phyloP scores from a whole-genome alignment of 495 filamentous ascomycete species.

The Jackrogersella multiformis region DNA sequence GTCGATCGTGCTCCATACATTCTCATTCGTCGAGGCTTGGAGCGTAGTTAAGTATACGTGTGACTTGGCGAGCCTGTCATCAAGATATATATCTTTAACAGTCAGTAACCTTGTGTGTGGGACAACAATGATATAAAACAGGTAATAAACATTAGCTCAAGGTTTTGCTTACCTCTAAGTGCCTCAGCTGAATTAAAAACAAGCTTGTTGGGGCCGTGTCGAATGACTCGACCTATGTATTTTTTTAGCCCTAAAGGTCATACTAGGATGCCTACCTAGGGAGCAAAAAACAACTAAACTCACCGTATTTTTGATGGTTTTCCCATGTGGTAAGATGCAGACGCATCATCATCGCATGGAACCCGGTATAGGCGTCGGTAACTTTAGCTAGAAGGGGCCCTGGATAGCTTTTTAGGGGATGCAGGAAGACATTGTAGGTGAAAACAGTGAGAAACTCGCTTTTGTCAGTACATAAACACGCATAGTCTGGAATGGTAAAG shows the following conservation, averaged over 20 bases:
- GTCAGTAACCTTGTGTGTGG: too few species aligned
- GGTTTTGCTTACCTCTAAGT: constrained; percentile 49
- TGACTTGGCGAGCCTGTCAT: too few species aligned
- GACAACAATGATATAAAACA: constrained; percentile 38
- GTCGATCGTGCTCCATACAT: too few species aligned
- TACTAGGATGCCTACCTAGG: too few species aligned
- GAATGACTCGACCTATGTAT: constrained; percentile 46
- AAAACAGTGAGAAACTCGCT: too few species aligned
- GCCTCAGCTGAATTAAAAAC: constrained; percentile 55
- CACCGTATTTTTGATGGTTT: constrained; percentile 54
- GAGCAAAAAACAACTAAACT: too few species aligned
- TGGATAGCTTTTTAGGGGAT: constrained; percentile 55
- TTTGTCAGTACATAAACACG: too few species aligned
- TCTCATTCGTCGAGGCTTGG: too few species aligned
- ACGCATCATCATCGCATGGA: constrained; percentile 52
- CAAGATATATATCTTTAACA: too few species aligned
- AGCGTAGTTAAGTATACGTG: too few species aligned
- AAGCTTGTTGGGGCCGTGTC: constrained; percentile 60
- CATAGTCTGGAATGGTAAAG: too few species aligned
- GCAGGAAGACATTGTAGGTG: constrained; percentile 40
- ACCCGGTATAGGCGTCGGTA: constrained; percentile 52
- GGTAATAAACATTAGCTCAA: too few species aligned
- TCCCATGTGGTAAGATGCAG: constrained; percentile 54
- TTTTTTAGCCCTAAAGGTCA: not conserved
- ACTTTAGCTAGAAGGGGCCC: constrained; percentile 59